Evolutionary conservation across 164 flowering plant species (phyloP).

Genomic region (Taxillus chinensis): DNA sequence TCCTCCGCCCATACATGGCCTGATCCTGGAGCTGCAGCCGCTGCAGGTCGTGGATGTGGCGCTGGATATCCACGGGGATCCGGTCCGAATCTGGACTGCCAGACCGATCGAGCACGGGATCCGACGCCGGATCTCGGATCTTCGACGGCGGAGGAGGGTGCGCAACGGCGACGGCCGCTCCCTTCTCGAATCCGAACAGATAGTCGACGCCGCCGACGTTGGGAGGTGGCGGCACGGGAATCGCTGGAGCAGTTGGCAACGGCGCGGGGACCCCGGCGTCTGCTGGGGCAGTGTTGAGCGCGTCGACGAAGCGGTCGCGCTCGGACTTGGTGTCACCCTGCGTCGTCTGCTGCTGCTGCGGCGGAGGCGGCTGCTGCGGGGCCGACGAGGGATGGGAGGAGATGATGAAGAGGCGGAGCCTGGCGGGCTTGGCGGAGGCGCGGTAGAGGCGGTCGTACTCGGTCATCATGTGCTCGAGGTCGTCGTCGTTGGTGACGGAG

Average conservation of each 20-base stretch:
- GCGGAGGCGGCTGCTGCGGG: slow-evolving; percentile 26
- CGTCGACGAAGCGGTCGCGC: not conserved
- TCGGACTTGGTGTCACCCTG: slow-evolving; percentile 22
- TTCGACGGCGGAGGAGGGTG: slow-evolving; percentile 9
- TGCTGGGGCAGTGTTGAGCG: slow-evolving; percentile 7
- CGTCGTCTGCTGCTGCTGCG: slow-evolving; percentile 14
- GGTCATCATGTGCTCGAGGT: slow-evolving; percentile 57
- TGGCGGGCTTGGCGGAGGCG: slow-evolving; percentile 32
- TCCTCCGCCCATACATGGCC: slow-evolving; percentile 15
- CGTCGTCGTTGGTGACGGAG: slow-evolving; percentile 59
- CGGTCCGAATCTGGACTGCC: not conserved
- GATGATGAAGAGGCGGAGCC: slow-evolving; percentile 43
- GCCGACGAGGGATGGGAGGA: slow-evolving; percentile 30
- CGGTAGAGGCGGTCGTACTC: slow-evolving; percentile 48
- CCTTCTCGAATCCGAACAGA: slow-evolving; percentile 41
- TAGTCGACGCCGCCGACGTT: slow-evolving; percentile 24
- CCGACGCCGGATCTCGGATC: not conserved
- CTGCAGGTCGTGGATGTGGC: slow-evolving; percentile 39
- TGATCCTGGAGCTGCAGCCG: slow-evolving; percentile 35
- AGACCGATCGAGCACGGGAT: slow-evolving; percentile 6
- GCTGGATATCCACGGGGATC: slow-evolving; percentile 21
- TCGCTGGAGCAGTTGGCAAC: slow-evolving; percentile 6
- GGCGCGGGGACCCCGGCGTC: slow-evolving; percentile 3
- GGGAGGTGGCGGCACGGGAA: slow-evolving; percentile 1
- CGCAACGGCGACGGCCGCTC: not conserved